phyloP scores from a whole-genome alignment of 2,329 filamentous ascomycete genomes.

The Paradendryphiella salina region DNA sequence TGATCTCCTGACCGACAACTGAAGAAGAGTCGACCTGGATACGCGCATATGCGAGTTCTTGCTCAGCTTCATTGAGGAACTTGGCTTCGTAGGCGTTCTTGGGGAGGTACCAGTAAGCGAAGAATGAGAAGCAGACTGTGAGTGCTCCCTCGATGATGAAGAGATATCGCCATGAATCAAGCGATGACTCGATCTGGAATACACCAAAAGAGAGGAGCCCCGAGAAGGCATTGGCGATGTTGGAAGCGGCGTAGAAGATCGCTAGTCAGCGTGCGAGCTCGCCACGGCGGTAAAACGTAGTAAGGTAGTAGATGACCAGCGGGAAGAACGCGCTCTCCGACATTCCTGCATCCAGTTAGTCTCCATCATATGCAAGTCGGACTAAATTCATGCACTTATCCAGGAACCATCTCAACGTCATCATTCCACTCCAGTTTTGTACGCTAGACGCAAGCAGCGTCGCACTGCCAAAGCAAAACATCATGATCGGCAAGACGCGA shows the following conservation, averaged over 20 bases:
- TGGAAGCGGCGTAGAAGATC: slow-evolving; percentile 75
- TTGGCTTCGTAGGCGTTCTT: slow-evolving; percentile 63
- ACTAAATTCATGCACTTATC: slow-evolving; percentile 45
- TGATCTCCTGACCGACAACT: slow-evolving; percentile 61
- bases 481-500: slow-evolving; percentile 66
- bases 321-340: slow-evolving; percentile 71
- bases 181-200: slow-evolving; percentile 59
- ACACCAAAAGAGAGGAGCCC: slow-evolving; percentile 63
- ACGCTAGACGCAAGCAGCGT: slow-evolving; percentile 63
- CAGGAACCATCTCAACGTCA: slow-evolving; percentile 70
- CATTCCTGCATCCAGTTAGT: slow-evolving; percentile 49
- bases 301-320: slow-evolving; percentile 65
- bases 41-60: slow-evolving; percentile 69
- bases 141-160: slow-evolving; percentile 64
- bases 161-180: slow-evolving; percentile 66
- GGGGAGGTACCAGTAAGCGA: slow-evolving; percentile 72
- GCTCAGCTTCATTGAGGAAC: slow-evolving; percentile 69
- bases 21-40: slow-evolving; percentile 76
- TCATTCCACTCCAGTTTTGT: slow-evolving; percentile 65
- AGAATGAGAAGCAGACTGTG: slow-evolving; percentile 63
- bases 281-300: slow-evolving; percentile 68
- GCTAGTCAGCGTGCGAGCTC: slow-evolving; percentile 72
- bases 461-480: slow-evolving; percentile 68
- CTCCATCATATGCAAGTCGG: not conserved
- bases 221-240: slow-evolving; percentile 70